These are phyloP conservation scores for Yamadazyma triangularis DNA, from an alignment of 1,139 yeast species.

Conservation along the genomic window DNA sequence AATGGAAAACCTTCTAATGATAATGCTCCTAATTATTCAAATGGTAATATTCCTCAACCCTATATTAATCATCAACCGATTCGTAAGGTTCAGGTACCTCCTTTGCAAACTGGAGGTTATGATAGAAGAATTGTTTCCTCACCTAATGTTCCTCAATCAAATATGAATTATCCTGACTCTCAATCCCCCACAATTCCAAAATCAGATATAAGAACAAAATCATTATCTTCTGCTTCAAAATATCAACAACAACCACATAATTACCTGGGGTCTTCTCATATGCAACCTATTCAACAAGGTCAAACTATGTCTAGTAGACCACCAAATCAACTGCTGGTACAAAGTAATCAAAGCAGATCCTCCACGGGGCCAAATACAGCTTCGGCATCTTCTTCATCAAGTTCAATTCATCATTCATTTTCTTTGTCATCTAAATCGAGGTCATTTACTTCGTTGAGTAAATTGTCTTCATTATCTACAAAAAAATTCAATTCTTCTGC, in stretches of 20 bases:
- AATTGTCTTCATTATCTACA: slow-evolving; percentile 36
- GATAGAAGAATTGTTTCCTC: slow-evolving; percentile 24
- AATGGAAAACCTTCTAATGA: slow-evolving; percentile 1
- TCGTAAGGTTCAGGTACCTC: slow-evolving; percentile 14
- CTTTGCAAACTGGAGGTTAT: slow-evolving; percentile 16
- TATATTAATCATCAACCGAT: slow-evolving; percentile 3
- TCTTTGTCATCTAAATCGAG: slow-evolving; percentile 40
- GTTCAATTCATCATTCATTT: slow-evolving; percentile 29
- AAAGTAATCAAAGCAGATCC: slow-evolving; percentile 3
- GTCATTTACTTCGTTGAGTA: slow-evolving; percentile 41
- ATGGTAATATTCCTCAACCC: neutral
- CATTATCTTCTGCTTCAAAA: slow-evolving; percentile 19
- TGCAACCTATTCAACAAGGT: slow-evolving; percentile 15
- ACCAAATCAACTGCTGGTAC: slow-evolving; percentile 4
- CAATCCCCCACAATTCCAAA: slow-evolving; percentile 10
- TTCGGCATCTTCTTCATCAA: slow-evolving; percentile 6
- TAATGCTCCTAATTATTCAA: slow-evolving; percentile 6
- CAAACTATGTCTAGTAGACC: slow-evolving; percentile 9
- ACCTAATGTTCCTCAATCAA: slow-evolving; percentile 15
- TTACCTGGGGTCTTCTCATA: slow-evolving; percentile 1
- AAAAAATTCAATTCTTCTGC: slow-evolving; percentile 37
- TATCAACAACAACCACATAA: slow-evolving; percentile 11
- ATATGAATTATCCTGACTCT: slow-evolving; percentile 2
- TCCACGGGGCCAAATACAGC: slow-evolving; percentile 17
- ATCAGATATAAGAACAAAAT: slow-evolving; percentile 19